Percentiles rank a stretch among this genome's conserved stretches.
Evolutionary conservation across 1,284 basidiomycete species (phyloP).

Genomic region (Ganoderma sp.): DNA sequence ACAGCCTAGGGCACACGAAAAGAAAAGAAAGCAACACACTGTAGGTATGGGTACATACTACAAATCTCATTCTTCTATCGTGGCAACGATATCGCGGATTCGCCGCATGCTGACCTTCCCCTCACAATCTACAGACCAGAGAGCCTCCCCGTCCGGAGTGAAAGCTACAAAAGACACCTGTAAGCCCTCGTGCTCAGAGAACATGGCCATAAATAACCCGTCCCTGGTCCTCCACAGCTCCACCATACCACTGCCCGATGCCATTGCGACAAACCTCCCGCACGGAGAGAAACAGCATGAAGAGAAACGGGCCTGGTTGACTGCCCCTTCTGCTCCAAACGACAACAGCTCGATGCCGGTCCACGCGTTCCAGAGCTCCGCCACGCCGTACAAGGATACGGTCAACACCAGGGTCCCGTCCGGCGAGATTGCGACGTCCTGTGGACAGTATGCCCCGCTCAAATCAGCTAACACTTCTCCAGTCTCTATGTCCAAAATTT

Average conservation of each 20-base stretch:
- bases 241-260: constrained; percentile 34
- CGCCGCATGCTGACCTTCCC: constrained; percentile 24
- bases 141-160: constrained; percentile 23
- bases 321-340: constrained; percentile 20
- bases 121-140: constrained; percentile 28
- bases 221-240: constrained; percentile 33
- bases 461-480: constrained; percentile 28
- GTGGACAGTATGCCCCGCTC: not conserved
- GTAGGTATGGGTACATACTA: not conserved
- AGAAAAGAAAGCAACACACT: not conserved
- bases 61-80: not conserved
- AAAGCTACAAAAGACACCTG: constrained; percentile 28
- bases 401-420: constrained; percentile 30
- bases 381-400: constrained; percentile 6
- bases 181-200: constrained; percentile 20
- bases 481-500: constrained; percentile 29
- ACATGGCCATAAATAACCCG: constrained; percentile 15
- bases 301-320: constrained; percentile 34
- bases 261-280: constrained; percentile 31
- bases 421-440: constrained; percentile 21
- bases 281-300: constrained; percentile 33
- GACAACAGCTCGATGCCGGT: constrained; percentile 29
- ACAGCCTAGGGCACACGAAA: not conserved
- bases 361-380: constrained; percentile 29
- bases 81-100: not conserved